phyloP scores from a whole-genome alignment of 140 eudicot genomes.

The Stevia rebaudiana region DNA sequence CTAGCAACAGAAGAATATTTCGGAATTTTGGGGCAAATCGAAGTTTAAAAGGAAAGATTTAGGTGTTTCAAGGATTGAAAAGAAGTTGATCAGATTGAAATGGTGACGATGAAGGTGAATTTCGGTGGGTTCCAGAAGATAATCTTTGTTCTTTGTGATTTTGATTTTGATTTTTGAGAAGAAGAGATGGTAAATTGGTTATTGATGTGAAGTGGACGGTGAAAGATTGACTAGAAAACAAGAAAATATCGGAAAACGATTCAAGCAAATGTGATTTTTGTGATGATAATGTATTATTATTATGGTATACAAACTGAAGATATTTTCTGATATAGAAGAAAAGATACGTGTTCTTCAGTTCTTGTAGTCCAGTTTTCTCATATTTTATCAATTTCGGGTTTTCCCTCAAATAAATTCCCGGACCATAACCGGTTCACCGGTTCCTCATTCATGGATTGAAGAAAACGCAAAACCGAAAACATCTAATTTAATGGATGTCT shows the following conservation, averaged over 20 bases:
- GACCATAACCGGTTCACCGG: too few relatives aligned
- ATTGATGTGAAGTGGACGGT: not conserved
- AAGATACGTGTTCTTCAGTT: too few relatives aligned
- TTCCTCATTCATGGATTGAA: too few relatives aligned
- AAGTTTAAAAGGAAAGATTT: not conserved
- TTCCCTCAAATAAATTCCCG: too few relatives aligned
- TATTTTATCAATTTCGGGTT: too few relatives aligned
- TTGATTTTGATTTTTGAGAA: not conserved
- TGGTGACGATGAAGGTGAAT: constrained; percentile 6
- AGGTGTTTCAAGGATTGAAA: not conserved
- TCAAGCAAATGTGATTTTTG: not conserved
- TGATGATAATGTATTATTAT: too few relatives aligned
- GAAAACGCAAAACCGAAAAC: too few relatives aligned
- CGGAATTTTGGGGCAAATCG: not conserved
- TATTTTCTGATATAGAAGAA: too few relatives aligned
- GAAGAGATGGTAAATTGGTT: not conserved
- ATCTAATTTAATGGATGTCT: too few relatives aligned
- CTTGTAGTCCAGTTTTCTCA: too few relatives aligned
- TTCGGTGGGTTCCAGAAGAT: constrained; percentile 10
- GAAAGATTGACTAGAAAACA: not conserved
- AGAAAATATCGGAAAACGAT: not conserved
- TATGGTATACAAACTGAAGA: too few relatives aligned
- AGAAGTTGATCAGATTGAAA: not conserved
- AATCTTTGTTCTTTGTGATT: not conserved
- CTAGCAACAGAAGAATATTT: not conserved